Conservation (phyloP, 1,284 basidiomycete species). For the Singerocomus inundabilis region DNA sequence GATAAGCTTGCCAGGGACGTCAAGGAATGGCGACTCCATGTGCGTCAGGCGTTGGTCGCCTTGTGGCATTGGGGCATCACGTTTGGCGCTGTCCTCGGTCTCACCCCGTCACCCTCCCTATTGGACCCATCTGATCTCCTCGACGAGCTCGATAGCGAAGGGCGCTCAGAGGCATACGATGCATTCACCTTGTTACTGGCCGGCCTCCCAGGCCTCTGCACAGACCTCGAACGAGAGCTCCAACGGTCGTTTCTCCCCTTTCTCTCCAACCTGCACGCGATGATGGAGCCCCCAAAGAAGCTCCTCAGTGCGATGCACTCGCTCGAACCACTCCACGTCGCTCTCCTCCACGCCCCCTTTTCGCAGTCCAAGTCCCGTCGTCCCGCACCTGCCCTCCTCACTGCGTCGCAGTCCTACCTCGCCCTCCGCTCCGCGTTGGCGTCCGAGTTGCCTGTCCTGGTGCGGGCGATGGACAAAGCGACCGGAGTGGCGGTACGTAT, state of each 20-base stretch:
- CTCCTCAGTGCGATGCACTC: constrained; percentile 68
- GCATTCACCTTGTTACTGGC: constrained; percentile 65
- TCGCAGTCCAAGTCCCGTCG: constrained; percentile 51
- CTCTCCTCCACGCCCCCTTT: constrained; percentile 60
- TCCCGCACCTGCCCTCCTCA: constrained; percentile 59
- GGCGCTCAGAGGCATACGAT: constrained; percentile 63
- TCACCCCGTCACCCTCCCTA: constrained; percentile 43
- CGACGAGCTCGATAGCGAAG: constrained; percentile 24
- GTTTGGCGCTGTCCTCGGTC: constrained; percentile 68
- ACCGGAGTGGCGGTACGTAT: constrained; percentile 48
- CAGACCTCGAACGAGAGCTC: constrained; percentile 50
- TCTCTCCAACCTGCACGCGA: constrained; percentile 52
- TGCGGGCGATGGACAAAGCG: constrained; percentile 57
- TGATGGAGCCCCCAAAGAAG: constrained; percentile 58
- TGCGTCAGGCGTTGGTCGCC: constrained; percentile 26
- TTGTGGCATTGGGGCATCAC: constrained; percentile 59
- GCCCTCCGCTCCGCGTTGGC: constrained; percentile 69
- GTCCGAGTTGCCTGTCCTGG: constrained; percentile 63
- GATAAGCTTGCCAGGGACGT: constrained; percentile 58
- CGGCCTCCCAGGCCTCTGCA: constrained; percentile 51
- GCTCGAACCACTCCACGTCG: constrained; percentile 64
- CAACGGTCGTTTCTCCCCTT: constrained; percentile 53
- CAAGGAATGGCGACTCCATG: constrained; percentile 57
- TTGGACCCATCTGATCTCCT: constrained; percentile 10
- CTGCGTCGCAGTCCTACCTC: constrained; percentile 70